Evolutionary conservation across 2,329 filamentous ascomycete species (phyloP), one percentile per base, ranked within the genome.

Genomic region (Sordariomycetes sp.): DNA sequence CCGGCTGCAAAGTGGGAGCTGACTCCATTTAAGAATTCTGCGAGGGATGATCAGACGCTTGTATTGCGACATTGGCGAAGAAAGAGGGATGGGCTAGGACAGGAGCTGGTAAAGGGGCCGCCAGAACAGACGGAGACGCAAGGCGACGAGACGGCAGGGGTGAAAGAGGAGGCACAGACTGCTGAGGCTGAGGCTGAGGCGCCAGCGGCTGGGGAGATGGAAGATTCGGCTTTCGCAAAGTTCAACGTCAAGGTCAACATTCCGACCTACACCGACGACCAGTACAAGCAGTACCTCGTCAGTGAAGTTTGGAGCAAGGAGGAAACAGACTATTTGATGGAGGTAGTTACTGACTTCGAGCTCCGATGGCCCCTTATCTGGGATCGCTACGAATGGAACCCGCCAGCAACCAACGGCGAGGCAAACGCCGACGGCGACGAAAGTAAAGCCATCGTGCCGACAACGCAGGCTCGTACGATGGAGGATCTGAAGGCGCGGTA

Each of bases 401-500:
- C 71, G 3, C 59, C 63, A 20, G 53, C 60, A 3, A 56, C 59
- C 3, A 62, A 66, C 31, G 60, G 58, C 34, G 61, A 70, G 31
- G 62, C 63, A 2, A 62, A 64, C 4, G 58, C 51, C 14, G 60
- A 66, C 25, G 62, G 60, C 29, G 59, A 65, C 30, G 61, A 66
- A 40, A 63, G 59, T 38, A 75, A 66, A 33, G 73, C 72, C 3
- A 59, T 80, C 19, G 63, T 78, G 21, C 57, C 69, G 1, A 66
- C 68, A 5, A 50, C 63, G 4, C 72, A 68, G 37, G 55, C 53
- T 7, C 76, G 92, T 27, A 79, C 76, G 2, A 78, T 95, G 68
- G 92, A 98, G 55, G 86, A 94, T 40, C 65, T 98, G 40, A 98
- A 98, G 57, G 73, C 80, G 12, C 75, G 92, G 34, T 96, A 94